Evolutionary conservation across 2,329 filamentous ascomycete species (phyloP), one percentile per base, ranked within the genome.

Genomic region (Fusarium subtropicale): DNA sequence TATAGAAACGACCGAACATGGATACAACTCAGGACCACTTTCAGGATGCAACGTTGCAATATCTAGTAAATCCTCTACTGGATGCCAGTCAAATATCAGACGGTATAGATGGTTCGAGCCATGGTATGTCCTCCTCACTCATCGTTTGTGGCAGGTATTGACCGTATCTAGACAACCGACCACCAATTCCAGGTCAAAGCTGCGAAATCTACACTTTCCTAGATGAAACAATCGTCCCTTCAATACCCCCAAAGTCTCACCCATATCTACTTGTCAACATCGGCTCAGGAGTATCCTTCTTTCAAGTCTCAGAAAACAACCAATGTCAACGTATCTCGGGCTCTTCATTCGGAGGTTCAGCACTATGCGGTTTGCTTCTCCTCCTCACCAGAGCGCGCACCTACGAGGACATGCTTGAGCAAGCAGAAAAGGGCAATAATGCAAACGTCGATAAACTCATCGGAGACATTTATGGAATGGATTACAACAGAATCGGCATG

Each of bases 231-330:
- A 93, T 94, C 6, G 97, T 97, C 90, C 88, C 92, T 74, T 98
- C 97, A 77, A 88, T 90, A 70, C 88, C 91, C 60, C 89, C 93
- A 2, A 84, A 88, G 11, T 93, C 97, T 63, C 97, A 98, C 78
- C 96, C 96, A 1, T 99, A 99, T 77, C 89, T 99, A 30, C 89
- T 99, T 26, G 96, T 99, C 74, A 99, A 99, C 80, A 98, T 99
- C 71, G 96, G 96, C 39, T 97, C 94, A 13, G 96, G 96, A 52
- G 96, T 99, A 5, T 96, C 92, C 41, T 97, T 99, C 87, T 91
- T 99, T 80, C 98, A 97, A 78, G 96, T 99, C 6, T 96, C 92
- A 0, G 95, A 94, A 0, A 94, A 93, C 1, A 88, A 90, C 48
- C 87, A 93, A 68, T 97, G 91, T 77, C 86, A 97, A 79, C 92